Base-by-base conservation (phyloP, 768 basidiomycete genomes). In the Boletus edulis region DNA sequence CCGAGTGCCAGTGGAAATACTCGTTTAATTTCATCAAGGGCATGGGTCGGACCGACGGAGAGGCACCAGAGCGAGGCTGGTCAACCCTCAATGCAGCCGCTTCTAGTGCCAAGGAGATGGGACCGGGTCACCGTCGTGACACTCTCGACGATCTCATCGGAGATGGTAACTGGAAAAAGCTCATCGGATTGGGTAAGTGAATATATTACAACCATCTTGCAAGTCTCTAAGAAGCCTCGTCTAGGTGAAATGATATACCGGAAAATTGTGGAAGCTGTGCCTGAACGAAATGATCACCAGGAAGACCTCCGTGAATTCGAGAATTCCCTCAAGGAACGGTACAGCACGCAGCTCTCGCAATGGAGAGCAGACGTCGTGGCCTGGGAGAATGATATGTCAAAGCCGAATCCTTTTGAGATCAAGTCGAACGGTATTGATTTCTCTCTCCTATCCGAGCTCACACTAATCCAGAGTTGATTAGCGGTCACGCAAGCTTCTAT, bases 161-260 rank as follows among this genome's bases (percentile, higher is more conserved):
- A 24, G 24, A 24, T 24, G 24, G 24, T 24, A 24, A 24, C 24
- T 24, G 24, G 24, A 24, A 43, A 31, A 77, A 77, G 41, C 45
- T 63, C 0, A 51, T 55, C 11, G 45, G 40, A 0, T 42, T 75
- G 0, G 62, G 73, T 75, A 46, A 24, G 56, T 43, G 12, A 24
- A 27, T 15, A 14, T 15, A 14, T 24, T 24, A 24, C 3, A 6
- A 5, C 5, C 27, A 13, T 7, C 13, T 43, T 43, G 42, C 22
- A 24, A n/a, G 29, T n/a, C 29, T 45, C n/a, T 24, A 3, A 24
- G 24, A 24, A 18, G 8, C 10, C 7, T 31, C 4, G 7, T 31
- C 10, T n/a, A 51, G 52, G 52, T 2, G 34, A 35, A 13, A 8
- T 41, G 0, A 34, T 55, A 5, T 31, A 38, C 4, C n/a, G 6